Base-by-base conservation (phyloP, 106 monocot species). In the Dioscorea alata region DNA sequence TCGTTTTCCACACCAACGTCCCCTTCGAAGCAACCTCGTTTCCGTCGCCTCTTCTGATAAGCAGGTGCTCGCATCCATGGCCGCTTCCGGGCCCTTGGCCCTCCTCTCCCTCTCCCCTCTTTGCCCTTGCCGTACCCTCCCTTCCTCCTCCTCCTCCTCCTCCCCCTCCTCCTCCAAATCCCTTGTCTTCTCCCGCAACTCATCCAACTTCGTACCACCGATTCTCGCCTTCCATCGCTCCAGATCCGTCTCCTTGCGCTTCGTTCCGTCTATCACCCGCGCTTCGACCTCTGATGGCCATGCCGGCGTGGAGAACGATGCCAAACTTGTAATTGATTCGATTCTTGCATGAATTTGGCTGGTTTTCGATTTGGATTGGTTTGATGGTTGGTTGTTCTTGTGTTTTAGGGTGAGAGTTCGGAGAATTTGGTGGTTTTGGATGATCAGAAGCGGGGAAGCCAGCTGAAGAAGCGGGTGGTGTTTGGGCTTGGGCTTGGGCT, bases 401-500 rank as follows among this genome's bases (percentile, higher is more conserved):
- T 9, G 23, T 61, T 50, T 49, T 19, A 42, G 42, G 42, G 6
- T 42, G 6, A 6, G 9, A 42, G 6, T 6, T 42, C 4, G 42
- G 42, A 42, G 5, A 42, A 42, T 42, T 42, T 42, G 63, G 60
- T 50, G 22, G 48, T 64, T 71, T 58, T 71, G 13, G 63, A 64
- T 4, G 80, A 84, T 28, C 56, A 71, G 65, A 70, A 66, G 64
- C 57, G 70, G 60, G 50, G 61, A 12, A 51, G 48, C n/a, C 85
- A 93, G 61, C 67, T 88, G 33, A 79, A 66, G 75, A 86, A 95
- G 60, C 66, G 95, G 28, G 83, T 95, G 48, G 19, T 86, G n/a
- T 81, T 91, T 19, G 95, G 95, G 13, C 61, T 95, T 7, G 88
- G 70, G 50, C 88, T 95, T 70, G 95, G 95, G 22, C 52, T 95